Conservation (phyloP, 2,329 filamentous ascomycete genomes). For the Sporothrix pseudoabietina region DNA sequence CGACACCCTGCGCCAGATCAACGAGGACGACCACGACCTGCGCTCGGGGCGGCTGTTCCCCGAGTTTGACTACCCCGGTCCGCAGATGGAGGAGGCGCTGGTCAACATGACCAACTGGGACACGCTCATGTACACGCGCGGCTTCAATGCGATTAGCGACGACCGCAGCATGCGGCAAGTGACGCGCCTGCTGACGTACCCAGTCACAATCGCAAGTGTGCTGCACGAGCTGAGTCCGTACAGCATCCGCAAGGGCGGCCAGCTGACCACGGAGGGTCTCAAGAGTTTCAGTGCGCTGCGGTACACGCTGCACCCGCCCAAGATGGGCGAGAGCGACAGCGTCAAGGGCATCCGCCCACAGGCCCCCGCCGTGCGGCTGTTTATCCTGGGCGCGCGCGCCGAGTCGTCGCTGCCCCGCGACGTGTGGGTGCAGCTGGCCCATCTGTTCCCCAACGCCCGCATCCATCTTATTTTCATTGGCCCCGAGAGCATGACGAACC, state of each 20-base stretch:
- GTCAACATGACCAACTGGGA: conserved; percentile 99
- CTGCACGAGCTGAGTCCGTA: conserved; percentile 95
- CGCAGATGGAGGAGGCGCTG: conserved; percentile 87
- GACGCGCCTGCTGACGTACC: conserved; percentile 90
- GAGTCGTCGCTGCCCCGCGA: conserved; percentile 94
- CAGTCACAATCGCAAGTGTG: conserved; percentile 85
- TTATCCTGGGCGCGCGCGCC: conserved; percentile 92
- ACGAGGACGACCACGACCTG: conserved; percentile 96
- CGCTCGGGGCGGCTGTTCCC: conserved; percentile 87
- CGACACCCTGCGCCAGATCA: conserved; percentile 87
- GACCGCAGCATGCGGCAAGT: conserved; percentile 91
- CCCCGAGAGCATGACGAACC: conserved; percentile 92
- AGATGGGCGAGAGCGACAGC: conserved; percentile 69
- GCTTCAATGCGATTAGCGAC: conserved; percentile 88
- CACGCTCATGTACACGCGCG: conserved; percentile 88
- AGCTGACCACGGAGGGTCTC: conserved; percentile 82
- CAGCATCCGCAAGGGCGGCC: conserved; percentile 70
- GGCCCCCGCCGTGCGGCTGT: conserved; percentile 86
- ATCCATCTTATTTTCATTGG: conserved; percentile 94
- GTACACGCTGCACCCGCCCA: conserved; percentile 89
- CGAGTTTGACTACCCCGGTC: conserved; percentile 88
- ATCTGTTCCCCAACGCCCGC: conserved; percentile 89
- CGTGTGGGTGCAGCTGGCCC: conserved; percentile 90
- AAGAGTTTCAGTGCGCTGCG: conserved; percentile 92
- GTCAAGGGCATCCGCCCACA: conserved; percentile 80